phyloP scores from a whole-genome alignment of 73 alveolate genomes.

The Durusdinium trenchii region DNA sequence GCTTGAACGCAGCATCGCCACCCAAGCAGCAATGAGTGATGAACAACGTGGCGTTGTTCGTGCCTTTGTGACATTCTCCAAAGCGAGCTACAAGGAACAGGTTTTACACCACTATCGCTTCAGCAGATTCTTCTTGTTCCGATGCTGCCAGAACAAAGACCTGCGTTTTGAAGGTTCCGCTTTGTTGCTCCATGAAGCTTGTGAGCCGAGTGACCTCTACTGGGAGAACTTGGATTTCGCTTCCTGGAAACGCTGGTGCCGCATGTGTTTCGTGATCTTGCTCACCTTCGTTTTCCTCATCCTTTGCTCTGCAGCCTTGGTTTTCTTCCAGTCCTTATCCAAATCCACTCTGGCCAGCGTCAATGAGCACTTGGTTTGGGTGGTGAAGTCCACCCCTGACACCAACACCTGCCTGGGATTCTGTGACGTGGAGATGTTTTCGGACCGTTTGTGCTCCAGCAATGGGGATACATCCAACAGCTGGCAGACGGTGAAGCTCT shows the following conservation, averaged over 20 bases:
- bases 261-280: constrained; percentile 59
- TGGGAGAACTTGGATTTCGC: constrained; percentile 91
- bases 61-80: constrained; percentile 70
- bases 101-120: constrained; percentile 66
- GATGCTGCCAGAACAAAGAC: constrained; percentile 66
- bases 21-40: constrained; percentile 68
- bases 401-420: constrained; percentile 41
- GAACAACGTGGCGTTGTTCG: constrained; percentile 85
- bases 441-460: constrained; percentile 69
- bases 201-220: constrained; percentile 79
- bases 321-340: constrained; percentile 91
- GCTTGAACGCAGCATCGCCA: constrained; percentile 30
- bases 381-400: constrained; percentile 36
- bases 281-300: constrained; percentile 55
- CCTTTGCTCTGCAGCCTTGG: constrained; percentile 68
- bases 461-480: constrained; percentile 50
- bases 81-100: constrained; percentile 38
- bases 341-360: constrained; percentile 55
- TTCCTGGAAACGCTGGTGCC: constrained; percentile 62
- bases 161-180: constrained; percentile 51
- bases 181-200: constrained; percentile 19
- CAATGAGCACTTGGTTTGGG: constrained; percentile 58
- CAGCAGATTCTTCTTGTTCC: constrained; percentile 52
- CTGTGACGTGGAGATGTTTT: constrained; percentile 56
- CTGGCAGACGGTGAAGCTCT: constrained; percentile 63